These are phyloP conservation scores for Dujonia santamariae DNA, from an alignment of 1,139 yeast genomes.

Conservation along the genomic window DNA sequence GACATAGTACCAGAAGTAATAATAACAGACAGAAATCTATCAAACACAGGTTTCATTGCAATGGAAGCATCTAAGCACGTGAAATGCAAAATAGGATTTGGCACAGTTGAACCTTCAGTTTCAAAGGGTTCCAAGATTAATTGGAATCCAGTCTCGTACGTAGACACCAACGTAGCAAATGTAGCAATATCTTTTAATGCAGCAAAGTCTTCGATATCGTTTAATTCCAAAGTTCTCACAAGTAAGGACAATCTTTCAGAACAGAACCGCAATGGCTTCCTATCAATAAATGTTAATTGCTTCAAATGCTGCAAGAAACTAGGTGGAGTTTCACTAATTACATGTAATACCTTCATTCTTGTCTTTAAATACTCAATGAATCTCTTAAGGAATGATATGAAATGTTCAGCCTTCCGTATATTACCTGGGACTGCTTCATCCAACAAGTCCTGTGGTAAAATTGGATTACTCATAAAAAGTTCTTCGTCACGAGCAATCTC, in stretches of 20 bases:
- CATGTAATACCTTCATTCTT: constrained; percentile 96
- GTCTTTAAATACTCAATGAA: constrained; percentile 93
- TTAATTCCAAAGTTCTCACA: constrained; percentile 83
- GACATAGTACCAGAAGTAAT: constrained; percentile 98
- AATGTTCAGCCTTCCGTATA: constrained; percentile 94
- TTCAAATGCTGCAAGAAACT: constrained; percentile 90
- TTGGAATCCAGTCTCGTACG: constrained; percentile 91
- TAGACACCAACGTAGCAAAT: constrained; percentile 92
- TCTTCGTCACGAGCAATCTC: constrained; percentile 77
- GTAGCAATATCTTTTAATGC: constrained; percentile 95
- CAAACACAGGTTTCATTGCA: constrained; percentile 96
- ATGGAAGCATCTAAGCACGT: constrained; percentile 97
- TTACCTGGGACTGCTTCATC: constrained; percentile 97
- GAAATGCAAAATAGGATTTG: constrained; percentile 93
- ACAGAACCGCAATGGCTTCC: constrained; percentile 87
- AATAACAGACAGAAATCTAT: constrained; percentile 87
- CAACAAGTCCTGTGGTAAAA: constrained; percentile 76
- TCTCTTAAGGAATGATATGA: constrained; percentile 85
- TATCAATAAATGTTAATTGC: constrained; percentile 87
- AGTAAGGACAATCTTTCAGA: constrained; percentile 85
- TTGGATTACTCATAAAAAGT: constrained; percentile 83
- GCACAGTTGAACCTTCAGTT: constrained; percentile 95
- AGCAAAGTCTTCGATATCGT: constrained; percentile 86
- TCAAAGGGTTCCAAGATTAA: constrained; percentile 93
- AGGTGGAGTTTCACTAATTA: constrained; percentile 92